Evolutionary conservation across 2,329 filamentous ascomycete species (phyloP).

Genomic region (Pseudopithomyces maydicus): DNA sequence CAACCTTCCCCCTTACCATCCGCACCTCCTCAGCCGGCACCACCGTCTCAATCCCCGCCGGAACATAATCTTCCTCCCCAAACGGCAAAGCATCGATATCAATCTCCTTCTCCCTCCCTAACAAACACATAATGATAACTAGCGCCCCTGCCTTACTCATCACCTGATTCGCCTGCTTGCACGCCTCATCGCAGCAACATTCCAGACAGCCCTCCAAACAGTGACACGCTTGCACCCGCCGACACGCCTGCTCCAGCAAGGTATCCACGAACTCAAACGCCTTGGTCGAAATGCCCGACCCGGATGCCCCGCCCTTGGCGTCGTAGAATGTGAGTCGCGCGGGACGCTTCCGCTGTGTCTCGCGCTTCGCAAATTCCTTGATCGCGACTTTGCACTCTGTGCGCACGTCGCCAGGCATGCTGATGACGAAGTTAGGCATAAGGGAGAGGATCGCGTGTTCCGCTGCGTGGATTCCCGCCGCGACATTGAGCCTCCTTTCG

Average conservation of each 20-base stretch:
- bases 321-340: constrained; percentile 94
- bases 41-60: constrained; percentile 80
- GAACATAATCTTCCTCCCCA: constrained; percentile 73
- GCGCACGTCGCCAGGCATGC: constrained; percentile 85
- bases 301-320: constrained; percentile 82
- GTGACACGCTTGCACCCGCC: constrained; percentile 74
- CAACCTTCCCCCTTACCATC: constrained; percentile 45
- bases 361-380: constrained; percentile 81
- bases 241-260: constrained; percentile 75
- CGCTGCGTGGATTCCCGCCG: constrained; percentile 89
- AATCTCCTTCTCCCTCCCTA: constrained; percentile 76
- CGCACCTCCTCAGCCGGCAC: constrained; percentile 72
- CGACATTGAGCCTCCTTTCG: constrained; percentile 74
- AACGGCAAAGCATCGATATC: constrained; percentile 85
- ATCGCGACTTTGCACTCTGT: constrained; percentile 90
- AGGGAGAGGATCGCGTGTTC: constrained; percentile 88
- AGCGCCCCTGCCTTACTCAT: constrained; percentile 90
- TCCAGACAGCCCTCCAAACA: constrained; percentile 85
- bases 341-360: constrained; percentile 77
- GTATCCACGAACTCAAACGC: constrained; percentile 91
- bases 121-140: constrained; percentile 77
- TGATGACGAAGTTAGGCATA: constrained; percentile 89
- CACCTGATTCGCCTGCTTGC: constrained; percentile 85
- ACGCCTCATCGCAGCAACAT: constrained; percentile 84
- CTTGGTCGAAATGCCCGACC: constrained; percentile 86